phyloP scores from a whole-genome alignment of 2,329 filamentous ascomycete species.

The Stagonosporopsis vannaccii region DNA sequence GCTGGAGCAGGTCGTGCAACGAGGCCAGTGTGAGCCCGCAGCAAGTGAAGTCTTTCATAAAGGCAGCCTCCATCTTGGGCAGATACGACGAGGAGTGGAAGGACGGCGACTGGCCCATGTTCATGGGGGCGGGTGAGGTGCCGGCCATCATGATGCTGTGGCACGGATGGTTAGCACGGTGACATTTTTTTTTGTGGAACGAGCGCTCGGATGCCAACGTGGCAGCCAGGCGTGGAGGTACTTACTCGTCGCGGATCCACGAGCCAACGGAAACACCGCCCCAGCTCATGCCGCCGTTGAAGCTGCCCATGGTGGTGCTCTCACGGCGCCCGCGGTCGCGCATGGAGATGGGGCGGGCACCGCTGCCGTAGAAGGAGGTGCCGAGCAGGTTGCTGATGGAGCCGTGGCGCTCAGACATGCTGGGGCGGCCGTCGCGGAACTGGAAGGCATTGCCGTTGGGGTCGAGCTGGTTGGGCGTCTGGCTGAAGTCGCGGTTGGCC shows the following conservation, averaged over 20 bases:
- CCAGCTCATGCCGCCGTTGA: constrained; percentile 90
- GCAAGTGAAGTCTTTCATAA: constrained; percentile 97
- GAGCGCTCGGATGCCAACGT: neutral
- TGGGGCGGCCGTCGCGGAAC: constrained; percentile 39
- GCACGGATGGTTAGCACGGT: constrained; percentile 31
- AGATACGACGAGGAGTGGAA: constrained; percentile 97
- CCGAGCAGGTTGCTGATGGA: constrained; percentile 58
- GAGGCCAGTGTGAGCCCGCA: constrained; percentile 89
- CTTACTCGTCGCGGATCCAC: constrained; percentile 98
- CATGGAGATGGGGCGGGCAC: constrained; percentile 68
- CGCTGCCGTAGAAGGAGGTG: constrained; percentile 63
- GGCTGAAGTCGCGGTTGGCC: constrained; percentile 39
- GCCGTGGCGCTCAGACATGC: constrained; percentile 58
- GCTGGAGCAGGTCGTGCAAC: constrained; percentile 91
- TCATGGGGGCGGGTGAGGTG: constrained; percentile 84
- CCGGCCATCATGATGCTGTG: constrained; percentile 91
- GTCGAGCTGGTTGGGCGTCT: constrained; percentile 54
- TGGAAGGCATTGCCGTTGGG: constrained; percentile 41
- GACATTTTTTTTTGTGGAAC: constrained; percentile 1
- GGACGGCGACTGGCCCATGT: constrained; percentile 80
- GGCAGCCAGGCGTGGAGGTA: constrained; percentile 37
- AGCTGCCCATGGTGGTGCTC: constrained; percentile 67
- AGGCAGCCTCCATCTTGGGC: constrained; percentile 94
- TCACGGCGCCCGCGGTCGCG: constrained; percentile 63
- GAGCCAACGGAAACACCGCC: constrained; percentile 95